A percentile compares a stretch with the other conserved stretches of the same genome.
Conservation (phyloP, 805 yeast genomes). For the Zygotorulaspora danielsina region DNA sequence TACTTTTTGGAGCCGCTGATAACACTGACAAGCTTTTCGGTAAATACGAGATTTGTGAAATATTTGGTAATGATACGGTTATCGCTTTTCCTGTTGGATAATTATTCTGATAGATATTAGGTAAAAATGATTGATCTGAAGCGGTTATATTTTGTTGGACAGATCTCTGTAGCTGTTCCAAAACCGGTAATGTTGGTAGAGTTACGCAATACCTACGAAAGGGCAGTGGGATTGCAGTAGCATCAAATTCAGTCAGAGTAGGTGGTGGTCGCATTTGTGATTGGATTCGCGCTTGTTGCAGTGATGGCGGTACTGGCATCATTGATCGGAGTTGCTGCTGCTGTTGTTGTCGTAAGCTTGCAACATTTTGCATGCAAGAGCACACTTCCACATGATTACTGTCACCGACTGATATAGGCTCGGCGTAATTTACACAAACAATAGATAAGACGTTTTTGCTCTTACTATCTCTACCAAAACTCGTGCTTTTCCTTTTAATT, state of each 20-base stretch:
- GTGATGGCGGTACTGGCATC: background rate
- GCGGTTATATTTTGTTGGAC: background rate
- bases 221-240: background rate
- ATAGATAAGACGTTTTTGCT: constrained; percentile 32
- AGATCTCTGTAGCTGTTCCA: constrained; percentile 1
- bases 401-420: constrained; percentile 1
- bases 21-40: background rate
- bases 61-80: constrained; percentile 14
- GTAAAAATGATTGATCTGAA: constrained; percentile 9
- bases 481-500: constrained; percentile 33
- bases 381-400: background rate
- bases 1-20: constrained; percentile 1
- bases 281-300: constrained; percentile 1
- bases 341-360: background rate
- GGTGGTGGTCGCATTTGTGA: background rate
- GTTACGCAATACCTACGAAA: constrained; percentile 12
- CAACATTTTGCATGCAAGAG: background rate
- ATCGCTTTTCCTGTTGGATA: constrained; percentile 9
- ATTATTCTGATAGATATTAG: constrained; percentile 10
- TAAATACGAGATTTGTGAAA: constrained; percentile 6
- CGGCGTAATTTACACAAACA: constrained; percentile 28
- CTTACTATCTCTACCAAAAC: constrained; percentile 31
- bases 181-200: constrained; percentile 11
- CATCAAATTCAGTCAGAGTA: no score
- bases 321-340: background rate